phyloP scores from a whole-genome alignment of 1,139 yeast genomes.

The Geotrichum reessii region DNA sequence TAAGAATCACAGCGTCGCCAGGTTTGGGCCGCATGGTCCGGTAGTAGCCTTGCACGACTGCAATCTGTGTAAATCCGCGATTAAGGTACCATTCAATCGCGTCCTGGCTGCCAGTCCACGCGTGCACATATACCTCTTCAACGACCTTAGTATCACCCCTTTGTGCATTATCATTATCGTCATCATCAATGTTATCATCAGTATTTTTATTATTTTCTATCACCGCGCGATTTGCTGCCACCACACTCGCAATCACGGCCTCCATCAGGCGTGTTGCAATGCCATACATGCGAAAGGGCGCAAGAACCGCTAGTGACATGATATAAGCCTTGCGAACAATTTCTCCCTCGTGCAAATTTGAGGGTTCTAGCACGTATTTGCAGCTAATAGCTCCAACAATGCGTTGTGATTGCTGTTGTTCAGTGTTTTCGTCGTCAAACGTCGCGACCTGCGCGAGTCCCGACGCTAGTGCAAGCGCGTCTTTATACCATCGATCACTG shows the following conservation, averaged over 20 bases:
- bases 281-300: slow-evolving; percentile 54
- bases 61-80: slow-evolving; percentile 46
- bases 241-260: slow-evolving; percentile 48
- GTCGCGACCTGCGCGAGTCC: slow-evolving; percentile 23
- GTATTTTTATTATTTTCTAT: slow-evolving; percentile 17
- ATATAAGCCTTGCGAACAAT: slow-evolving; percentile 44
- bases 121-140: slow-evolving; percentile 40
- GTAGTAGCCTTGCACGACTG: slow-evolving; percentile 47
- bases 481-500: slow-evolving; percentile 47
- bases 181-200: too few species aligned
- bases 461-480: slow-evolving; percentile 37
- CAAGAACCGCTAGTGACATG: slow-evolving; percentile 60
- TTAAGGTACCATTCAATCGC: slow-evolving; percentile 53
- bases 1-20: slow-evolving; percentile 31
- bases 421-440: slow-evolving; percentile 1
- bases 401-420: not conserved
- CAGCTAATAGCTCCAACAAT: slow-evolving; percentile 61
- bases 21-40: slow-evolving; percentile 33
- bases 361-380: slow-evolving; percentile 36
- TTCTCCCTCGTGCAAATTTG: slow-evolving; percentile 20
- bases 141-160: not conserved
- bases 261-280: slow-evolving; percentile 57
- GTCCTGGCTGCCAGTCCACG: slow-evolving; percentile 44
- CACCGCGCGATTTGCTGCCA: slow-evolving; percentile 51
- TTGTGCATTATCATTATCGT: not conserved